These are phyloP conservation scores for Ceratobasidium theobromae DNA, from an alignment of 1,284 basidiomycete species.

Conservation along the genomic window DNA sequence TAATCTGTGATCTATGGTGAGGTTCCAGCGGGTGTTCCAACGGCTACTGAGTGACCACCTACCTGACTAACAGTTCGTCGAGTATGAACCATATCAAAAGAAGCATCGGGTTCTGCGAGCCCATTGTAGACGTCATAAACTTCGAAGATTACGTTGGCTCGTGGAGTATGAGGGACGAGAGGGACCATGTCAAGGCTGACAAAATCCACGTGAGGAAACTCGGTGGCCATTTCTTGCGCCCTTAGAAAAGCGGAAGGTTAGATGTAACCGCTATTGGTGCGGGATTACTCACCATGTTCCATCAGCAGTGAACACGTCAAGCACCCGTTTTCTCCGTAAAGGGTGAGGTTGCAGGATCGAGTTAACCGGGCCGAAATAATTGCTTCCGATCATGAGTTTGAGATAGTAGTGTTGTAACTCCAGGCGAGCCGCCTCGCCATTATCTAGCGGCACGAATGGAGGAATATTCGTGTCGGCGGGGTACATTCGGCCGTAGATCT, in stretches of 20 bases:
- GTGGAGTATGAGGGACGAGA: conserved; percentile 2
- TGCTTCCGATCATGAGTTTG: conserved; percentile 6
- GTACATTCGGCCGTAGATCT: conserved; percentile 24
- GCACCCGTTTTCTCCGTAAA: conserved; percentile 2
- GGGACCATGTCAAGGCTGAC: conserved; percentile 21
- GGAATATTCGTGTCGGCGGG: conserved; percentile 19
- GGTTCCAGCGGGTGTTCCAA: neutral
- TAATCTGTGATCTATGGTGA: conserved; percentile 1
- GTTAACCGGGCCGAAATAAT: conserved; percentile 15
- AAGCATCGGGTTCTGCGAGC: conserved; percentile 13
- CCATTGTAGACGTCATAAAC: conserved; percentile 18
- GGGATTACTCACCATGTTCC: conserved; percentile 19
- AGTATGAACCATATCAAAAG: conserved; percentile 14
- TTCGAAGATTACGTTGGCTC: conserved; percentile 12
- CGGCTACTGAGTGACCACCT: neutral
- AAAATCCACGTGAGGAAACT: conserved; percentile 25
- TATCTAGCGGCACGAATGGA: conserved; percentile 5
- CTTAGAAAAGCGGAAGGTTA: neutral
- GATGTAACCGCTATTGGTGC: neutral
- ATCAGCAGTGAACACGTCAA: conserved; percentile 17
- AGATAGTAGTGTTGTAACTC: conserved; percentile 22
- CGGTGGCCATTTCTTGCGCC: conserved; percentile 18
- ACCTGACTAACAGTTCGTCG: conserved; percentile 14
- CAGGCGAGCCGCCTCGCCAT: conserved; percentile 3
- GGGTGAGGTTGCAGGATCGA: neutral